Conservation (phyloP, 2,329 filamentous ascomycete genomes). For the Delphinella strobiligena region DNA sequence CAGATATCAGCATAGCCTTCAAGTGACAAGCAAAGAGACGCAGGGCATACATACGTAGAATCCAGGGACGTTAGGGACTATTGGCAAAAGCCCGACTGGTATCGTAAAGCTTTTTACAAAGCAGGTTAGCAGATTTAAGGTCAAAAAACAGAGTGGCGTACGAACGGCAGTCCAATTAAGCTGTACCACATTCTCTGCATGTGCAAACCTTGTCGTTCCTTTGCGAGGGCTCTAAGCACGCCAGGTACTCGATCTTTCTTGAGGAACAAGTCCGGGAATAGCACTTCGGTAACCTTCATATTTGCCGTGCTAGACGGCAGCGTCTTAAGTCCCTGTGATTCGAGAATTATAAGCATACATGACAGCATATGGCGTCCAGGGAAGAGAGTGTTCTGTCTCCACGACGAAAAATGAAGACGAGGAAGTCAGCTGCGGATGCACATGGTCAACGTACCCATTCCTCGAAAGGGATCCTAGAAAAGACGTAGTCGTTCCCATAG, state of each 20-base stretch:
- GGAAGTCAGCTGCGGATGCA: no score
- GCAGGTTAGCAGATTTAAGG: neutral
- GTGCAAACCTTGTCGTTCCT: constrained; percentile 70
- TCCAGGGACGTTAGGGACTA: constrained; percentile 8
- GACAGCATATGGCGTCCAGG: no score
- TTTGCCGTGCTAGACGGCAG: constrained; percentile 64
- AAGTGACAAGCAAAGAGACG: no score
- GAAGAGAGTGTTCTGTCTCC: no score
- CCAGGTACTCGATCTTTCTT: constrained; percentile 46
- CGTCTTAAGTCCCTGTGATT: constrained; percentile 60
- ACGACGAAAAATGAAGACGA: no score
- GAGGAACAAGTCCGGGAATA: constrained; percentile 65
- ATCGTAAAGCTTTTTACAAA: constrained; percentile 47
- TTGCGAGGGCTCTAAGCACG: constrained; percentile 60
- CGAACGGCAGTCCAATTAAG: constrained; percentile 60
- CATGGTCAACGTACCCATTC: constrained; percentile 57
- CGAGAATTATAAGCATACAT: no score
- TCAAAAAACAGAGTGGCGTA: neutral
- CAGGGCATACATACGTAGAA: constrained; percentile 1
- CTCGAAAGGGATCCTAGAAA: constrained; percentile 83
- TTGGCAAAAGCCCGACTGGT: constrained; percentile 32
- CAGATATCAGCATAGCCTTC: constrained; percentile 1
- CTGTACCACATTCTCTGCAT: constrained; percentile 68
- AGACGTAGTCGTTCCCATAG: constrained; percentile 66
- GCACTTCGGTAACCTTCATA: constrained; percentile 38